These are phyloP conservation scores for Phytophthora pini DNA, from an alignment of 352 stramenopile genomes.

Conservation along the genomic window DNA sequence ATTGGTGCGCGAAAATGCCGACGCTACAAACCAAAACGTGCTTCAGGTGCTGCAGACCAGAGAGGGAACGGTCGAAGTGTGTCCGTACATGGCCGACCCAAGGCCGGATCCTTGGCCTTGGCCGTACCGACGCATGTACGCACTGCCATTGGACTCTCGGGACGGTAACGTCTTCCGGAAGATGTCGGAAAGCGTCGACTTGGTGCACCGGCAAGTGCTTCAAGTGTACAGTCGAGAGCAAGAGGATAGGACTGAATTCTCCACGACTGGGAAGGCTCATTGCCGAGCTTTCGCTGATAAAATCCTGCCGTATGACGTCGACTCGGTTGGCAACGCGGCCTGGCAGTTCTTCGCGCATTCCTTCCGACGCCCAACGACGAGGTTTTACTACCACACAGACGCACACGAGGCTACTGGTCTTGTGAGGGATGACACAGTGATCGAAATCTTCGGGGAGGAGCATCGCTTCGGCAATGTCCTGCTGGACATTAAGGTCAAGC, in stretches of 20 bases:
- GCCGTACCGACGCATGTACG: slow-evolving; percentile 30
- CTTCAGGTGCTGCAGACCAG: slow-evolving; percentile 18
- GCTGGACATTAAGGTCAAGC: slow-evolving; percentile 53
- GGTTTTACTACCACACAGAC: slow-evolving; percentile 42
- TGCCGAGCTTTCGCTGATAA: slow-evolving; percentile 45
- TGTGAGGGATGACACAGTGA: slow-evolving; percentile 55
- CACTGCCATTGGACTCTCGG: slow-evolving; percentile 16
- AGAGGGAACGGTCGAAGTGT: slow-evolving; percentile 5
- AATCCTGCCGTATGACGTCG: slow-evolving; percentile 44
- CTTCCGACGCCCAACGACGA: slow-evolving; percentile 35
- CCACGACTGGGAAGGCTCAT: slow-evolving; percentile 12
- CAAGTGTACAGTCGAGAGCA: slow-evolving; percentile 20
- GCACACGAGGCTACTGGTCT: slow-evolving; percentile 8
- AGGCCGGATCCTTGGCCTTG: slow-evolving; percentile 15
- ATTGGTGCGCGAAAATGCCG: slow-evolving; percentile 19
- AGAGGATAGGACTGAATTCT: neutral
- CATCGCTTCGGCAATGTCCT: slow-evolving; percentile 46
- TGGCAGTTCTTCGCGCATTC: slow-evolving; percentile 51
- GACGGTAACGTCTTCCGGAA: slow-evolving; percentile 35
- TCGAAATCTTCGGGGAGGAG: slow-evolving; percentile 64
- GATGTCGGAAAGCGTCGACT: slow-evolving; percentile 32
- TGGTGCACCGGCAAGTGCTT: slow-evolving; percentile 45
- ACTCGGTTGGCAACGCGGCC: slow-evolving; percentile 33
- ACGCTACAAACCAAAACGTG: slow-evolving; percentile 7
- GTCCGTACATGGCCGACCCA: neutral